Base-by-base conservation (phyloP, 805 yeast genomes). In the Lachancea thermotolerans region DNA sequence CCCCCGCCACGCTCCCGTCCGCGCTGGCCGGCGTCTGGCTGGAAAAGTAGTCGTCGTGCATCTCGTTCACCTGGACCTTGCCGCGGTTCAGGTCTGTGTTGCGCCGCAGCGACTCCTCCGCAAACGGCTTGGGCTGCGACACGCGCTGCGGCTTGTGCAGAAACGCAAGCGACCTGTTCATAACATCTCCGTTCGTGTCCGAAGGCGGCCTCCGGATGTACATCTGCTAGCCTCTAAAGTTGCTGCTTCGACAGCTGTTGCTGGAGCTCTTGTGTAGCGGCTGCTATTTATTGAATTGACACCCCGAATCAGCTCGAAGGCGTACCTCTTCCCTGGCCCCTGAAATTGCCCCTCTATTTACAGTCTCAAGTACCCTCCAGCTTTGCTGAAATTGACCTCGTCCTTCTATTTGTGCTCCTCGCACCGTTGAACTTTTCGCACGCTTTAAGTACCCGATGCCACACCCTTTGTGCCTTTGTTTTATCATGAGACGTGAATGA, bases 81-180 rank as follows among this genome's bases (percentile, higher is more conserved):
- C 47, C 47, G n/a, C 47, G 52, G 46, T 60, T 60, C 39, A 51
- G 34, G 35, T 51, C 48, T 17, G 61, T 58, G 40, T 60, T 56
- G 36, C 63, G 56, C 31, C 52, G 49, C 28, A 62, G 40, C 39
- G 54, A 56, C 17, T 61, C 64, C 10, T 60, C 63, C 5, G 58
- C 52, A 31, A 49, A 45, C 40, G 52, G 31, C 18, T 49, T 47
- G 28, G 51, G 39, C 34, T 51, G 55, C 10, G 53, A 44, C 3
- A 55, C 56, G 16, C 66, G 49, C 41, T 56, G 58, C 7, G 66
- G 66, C 41, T 54, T 60, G 43, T 55, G 59, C 41, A 62, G 40
- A 42, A 54, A 60, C 18, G 56, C 50, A 27, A 62, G 43, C 4
- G 65, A 59, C 39, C 51, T 51, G 35, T 30, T 14, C 14, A 14